phyloP scores from a whole-genome alignment of 2,329 filamentous ascomycete species.

The Hysterium pulicare region DNA sequence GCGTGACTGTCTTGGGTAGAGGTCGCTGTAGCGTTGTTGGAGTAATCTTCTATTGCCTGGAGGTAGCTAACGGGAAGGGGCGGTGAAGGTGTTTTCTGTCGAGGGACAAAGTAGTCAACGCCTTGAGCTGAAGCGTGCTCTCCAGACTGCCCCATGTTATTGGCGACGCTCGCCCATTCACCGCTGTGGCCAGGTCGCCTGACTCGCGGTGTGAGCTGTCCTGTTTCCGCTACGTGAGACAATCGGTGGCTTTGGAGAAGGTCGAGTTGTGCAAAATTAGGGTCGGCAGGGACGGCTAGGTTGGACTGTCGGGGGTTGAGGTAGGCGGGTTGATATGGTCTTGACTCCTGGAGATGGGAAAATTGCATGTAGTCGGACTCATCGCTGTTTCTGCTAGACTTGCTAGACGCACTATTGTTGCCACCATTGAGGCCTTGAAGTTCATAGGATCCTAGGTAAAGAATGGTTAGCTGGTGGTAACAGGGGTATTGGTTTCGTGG shows the following conservation, averaged over 20 bases:
- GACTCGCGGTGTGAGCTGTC: slow-evolving; percentile 43
- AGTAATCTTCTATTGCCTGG: slow-evolving; percentile 14
- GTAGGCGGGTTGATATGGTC: slow-evolving; percentile 34
- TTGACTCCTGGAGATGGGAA: slow-evolving; percentile 20
- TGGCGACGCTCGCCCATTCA: slow-evolving; percentile 37
- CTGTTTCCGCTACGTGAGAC: slow-evolving; percentile 51
- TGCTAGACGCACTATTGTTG: slow-evolving; percentile 19
- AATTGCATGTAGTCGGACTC: slow-evolving; percentile 31
- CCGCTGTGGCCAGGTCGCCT: slow-evolving; percentile 35
- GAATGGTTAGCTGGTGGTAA: no score
- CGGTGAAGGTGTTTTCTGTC: slow-evolving; percentile 34
- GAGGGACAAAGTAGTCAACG: slow-evolving; percentile 37
- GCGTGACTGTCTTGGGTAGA: slow-evolving; percentile 22
- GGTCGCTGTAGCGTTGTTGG: slow-evolving; percentile 11
- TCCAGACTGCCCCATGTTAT: slow-evolving; percentile 22
- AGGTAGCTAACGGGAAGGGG: slow-evolving; percentile 19
- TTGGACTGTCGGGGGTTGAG: slow-evolving; percentile 22
- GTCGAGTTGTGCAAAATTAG: slow-evolving; percentile 30
- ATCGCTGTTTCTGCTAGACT: slow-evolving; percentile 33
- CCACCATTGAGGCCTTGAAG: no score
- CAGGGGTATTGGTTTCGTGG: no score
- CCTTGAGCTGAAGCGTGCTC: slow-evolving; percentile 27
- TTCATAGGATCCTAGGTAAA: no score
- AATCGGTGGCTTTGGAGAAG: slow-evolving; percentile 47
- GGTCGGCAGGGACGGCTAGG: slow-evolving; percentile 22